Base-by-base conservation (phyloP, 768 basidiomycete species). In the Suillus clintonianus region DNA sequence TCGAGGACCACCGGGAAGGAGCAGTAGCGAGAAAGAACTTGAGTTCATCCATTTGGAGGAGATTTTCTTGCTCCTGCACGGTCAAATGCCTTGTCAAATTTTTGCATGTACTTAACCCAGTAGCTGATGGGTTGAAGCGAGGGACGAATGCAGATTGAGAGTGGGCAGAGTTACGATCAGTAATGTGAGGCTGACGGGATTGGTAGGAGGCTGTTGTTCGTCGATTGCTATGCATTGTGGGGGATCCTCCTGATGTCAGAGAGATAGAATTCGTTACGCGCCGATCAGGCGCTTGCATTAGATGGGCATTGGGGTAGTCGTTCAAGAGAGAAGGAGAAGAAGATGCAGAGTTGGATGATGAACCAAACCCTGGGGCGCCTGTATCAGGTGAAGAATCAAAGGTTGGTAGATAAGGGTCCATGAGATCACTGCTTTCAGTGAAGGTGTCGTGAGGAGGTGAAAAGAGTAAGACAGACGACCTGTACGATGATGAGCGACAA, bases 21-120 rank as follows among this genome's bases (percentile, higher is more conserved):
- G 90, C 94, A 13, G 92, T 93, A 17, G 91, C 90, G 51, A 95
- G 86, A 78, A 95, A 95, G 78, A 89, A 90, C 78, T 95, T 95
- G 76, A 95, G 90, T 24, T 87, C 77, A 69, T 95, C 92, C 24
- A 95, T 84, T 67, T 90, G 83, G n/a, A 85, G 85, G 47, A 94
- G 80, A 30, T 85, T 82, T 24, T 91, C 89, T 62, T 88, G 86
- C 73, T 94, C 91, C 57, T 83, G 78, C 1, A 82, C 71, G 7
- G 83, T 86, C 55, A 93, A 82, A 0, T 88, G 82, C n/a, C 89
- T 60, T 2, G 74, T 68, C 59, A 76, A 66, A 59, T 71, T 69
- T 54, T 71, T 75, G 22, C 63, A 68, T 10, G 66, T 65, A 30
- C 71, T 62, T 17, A 76, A 61, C 51, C 74, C 75, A 71, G 73